These are phyloP conservation scores for Neopestalotiopsis sp. DNA, from an alignment of 2,329 filamentous ascomycete species.

Conservation along the genomic window DNA sequence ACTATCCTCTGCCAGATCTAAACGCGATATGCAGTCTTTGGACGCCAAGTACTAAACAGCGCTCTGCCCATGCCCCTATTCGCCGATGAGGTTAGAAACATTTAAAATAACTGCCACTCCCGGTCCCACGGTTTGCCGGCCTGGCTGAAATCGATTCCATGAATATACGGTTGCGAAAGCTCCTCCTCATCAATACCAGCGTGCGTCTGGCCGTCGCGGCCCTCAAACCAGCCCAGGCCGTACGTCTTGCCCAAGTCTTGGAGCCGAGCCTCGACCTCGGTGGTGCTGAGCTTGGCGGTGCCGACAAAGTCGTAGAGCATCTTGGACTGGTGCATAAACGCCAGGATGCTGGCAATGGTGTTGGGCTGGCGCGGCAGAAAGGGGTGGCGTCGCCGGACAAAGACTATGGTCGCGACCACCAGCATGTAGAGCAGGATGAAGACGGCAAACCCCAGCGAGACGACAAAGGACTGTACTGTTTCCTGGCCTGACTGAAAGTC, in stretches of 20 bases:
- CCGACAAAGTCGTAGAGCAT: constrained; percentile 80
- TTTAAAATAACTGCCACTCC: constrained; percentile 43
- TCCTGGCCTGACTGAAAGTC: constrained; percentile 60
- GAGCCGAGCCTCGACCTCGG: constrained; percentile 66
- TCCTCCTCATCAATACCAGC: constrained; percentile 82
- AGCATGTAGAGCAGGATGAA: constrained; percentile 72
- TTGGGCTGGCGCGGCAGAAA: constrained; percentile 81
- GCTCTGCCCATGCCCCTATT: neutral
- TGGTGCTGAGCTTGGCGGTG: constrained; percentile 66
- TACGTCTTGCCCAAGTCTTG: constrained; percentile 70
- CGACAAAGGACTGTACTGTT: constrained; percentile 68
- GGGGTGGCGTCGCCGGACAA: constrained; percentile 66
- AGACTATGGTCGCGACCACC: constrained; percentile 63
- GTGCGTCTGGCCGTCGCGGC: constrained; percentile 75
- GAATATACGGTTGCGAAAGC: constrained; percentile 68
- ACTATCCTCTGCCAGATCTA: neutral
- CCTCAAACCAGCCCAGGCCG: constrained; percentile 78
- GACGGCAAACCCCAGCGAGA: constrained; percentile 66
- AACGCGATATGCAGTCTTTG: neutral
- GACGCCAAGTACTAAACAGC: neutral
- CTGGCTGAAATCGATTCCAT: constrained; percentile 58
- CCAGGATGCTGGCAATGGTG: constrained; percentile 77
- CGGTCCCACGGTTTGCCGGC: constrained; percentile 59
- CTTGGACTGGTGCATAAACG: constrained; percentile 80
- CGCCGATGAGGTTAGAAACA: neutral